phyloP scores from a whole-genome alignment of 148 eudicot species.

The Agrostemma githago region DNA sequence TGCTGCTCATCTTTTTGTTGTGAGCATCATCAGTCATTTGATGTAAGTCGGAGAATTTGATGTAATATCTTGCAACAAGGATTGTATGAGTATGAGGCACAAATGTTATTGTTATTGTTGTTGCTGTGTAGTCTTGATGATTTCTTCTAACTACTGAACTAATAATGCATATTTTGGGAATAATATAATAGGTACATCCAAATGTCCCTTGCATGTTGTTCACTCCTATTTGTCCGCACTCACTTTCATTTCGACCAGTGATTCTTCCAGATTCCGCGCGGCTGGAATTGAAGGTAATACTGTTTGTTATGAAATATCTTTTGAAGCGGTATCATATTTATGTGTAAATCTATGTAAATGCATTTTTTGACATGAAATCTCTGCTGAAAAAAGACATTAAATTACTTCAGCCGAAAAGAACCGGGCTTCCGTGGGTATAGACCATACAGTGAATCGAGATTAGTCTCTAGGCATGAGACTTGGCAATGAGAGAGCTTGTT shows the following conservation, averaged over 20 bases:
- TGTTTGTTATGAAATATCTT: neutral
- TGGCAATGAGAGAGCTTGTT: neutral
- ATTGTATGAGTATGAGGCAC: neutral
- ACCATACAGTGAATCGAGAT: neutral
- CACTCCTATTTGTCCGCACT: slow-evolving; percentile 97
- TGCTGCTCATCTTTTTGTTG: too few relatives aligned
- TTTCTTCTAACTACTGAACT: neutral
- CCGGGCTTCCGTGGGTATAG: neutral
- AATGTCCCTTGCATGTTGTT: slow-evolving; percentile 99
- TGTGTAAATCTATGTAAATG: neutral
- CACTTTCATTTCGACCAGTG: slow-evolving; percentile 97
- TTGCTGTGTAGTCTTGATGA: neutral
- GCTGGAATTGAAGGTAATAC: slow-evolving; percentile 76
- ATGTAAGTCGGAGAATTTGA: too few relatives aligned
- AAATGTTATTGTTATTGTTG: neutral
- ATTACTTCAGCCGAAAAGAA: neutral
- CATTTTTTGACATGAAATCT: neutral
- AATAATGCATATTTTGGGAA: slow-evolving; percentile 14
- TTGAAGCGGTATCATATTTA: neutral
- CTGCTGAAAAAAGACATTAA: neutral
- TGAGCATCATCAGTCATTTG: too few relatives aligned
- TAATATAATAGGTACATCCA: slow-evolving; percentile 80
- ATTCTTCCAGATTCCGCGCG: slow-evolving; percentile 98
- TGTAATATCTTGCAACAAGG: too few relatives aligned
- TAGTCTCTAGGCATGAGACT: neutral